Base-by-base conservation (phyloP, 2,329 filamentous ascomycete species). In the Penicillium sp. region DNA sequence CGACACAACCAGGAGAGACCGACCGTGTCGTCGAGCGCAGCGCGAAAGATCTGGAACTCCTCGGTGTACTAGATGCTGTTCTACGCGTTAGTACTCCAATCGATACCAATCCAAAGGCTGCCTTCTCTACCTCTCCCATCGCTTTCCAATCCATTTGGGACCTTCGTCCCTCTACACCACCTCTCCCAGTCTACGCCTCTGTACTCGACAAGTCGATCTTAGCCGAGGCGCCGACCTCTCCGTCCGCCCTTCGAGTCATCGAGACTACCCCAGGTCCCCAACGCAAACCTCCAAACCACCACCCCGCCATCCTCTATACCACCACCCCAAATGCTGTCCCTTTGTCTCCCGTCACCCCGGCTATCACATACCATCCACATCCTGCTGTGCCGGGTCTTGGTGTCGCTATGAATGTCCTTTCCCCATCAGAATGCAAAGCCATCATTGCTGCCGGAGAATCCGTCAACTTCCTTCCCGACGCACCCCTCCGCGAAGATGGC, bases 391-490 rank as follows among this genome's bases (percentile, higher is more conserved):
- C 87, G 0, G 83, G 85, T 4, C 79, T 90, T 0, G 81, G 83
- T 5, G 75, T 90, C 0, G 80, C 87, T 12, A 83, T 80, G 48
- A 81, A 88, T 41, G 83, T 90, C 0, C 79, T 91, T 0, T 84
- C 85, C 0, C 75, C 82, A 0, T 77, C 79, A 1, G 88, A 90
- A 70, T 91, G 88, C 74, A 83, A 80, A 50, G 79, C 84, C 12
- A 89, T 91, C 56, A 86, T 91, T 20, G 84, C 86, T 0, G 86
- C 88, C 0, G 88, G 84, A 5, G 88, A 91, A 70, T 80, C 80
- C 0, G 82, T 89, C 48, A 83, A 83, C 6, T 91, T 90, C 63
- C 79, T 88, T 0, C 88, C 88, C 0, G 88, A 91, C 67, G 86
- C 86, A 0, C 88, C 88, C 0, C 76, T 90, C 34, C 84, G 86